Percentiles rank a stretch among this genome's conserved stretches.
These are phyloP conservation scores for Euphorbia corollata DNA, from an alignment of 441 rosid genomes.

Conservation along the genomic window DNA sequence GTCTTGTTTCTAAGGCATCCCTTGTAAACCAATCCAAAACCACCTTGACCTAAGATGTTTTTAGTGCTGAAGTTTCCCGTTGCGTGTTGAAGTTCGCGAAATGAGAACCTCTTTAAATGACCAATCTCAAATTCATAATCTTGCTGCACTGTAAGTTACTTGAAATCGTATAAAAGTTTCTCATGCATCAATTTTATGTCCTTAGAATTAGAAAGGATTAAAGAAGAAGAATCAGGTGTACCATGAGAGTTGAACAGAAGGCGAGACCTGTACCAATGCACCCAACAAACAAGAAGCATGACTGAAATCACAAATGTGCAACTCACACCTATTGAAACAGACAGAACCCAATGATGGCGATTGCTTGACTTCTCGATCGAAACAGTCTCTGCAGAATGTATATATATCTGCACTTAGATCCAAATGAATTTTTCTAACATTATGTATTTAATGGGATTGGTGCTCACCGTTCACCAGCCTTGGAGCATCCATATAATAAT, in stretches of 20 bases:
- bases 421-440: conserved; percentile 10
- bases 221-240: conserved; percentile 9
- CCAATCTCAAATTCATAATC: conserved; percentile 78
- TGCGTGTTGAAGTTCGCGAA: conserved; percentile 69
- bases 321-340: conserved; percentile 55
- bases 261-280: conserved; percentile 71
- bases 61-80: conserved; percentile 64
- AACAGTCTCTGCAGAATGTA: conserved; percentile 36
- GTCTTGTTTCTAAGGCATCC: conserved; percentile 71
- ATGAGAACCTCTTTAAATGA: conserved; percentile 71
- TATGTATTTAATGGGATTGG: neutral
- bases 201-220: neutral
- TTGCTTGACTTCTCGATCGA: conserved; percentile 28
- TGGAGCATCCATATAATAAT: conserved; percentile 48
- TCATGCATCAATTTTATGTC: neutral
- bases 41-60: conserved; percentile 85
- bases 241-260: conserved; percentile 51
- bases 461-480: conserved; percentile 56
- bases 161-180: conserved; percentile 15
- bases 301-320: conserved; percentile 60
- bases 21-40: conserved; percentile 83
- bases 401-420: conserved; percentile 3
- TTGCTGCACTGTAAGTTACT: conserved; percentile 56
- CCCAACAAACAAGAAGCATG: conserved; percentile 61
- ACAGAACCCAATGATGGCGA: conserved; percentile 53